Evolutionary conservation across 2,329 filamentous ascomycete species (phyloP).

Genomic region (Chaetomiaceae sp.): DNA sequence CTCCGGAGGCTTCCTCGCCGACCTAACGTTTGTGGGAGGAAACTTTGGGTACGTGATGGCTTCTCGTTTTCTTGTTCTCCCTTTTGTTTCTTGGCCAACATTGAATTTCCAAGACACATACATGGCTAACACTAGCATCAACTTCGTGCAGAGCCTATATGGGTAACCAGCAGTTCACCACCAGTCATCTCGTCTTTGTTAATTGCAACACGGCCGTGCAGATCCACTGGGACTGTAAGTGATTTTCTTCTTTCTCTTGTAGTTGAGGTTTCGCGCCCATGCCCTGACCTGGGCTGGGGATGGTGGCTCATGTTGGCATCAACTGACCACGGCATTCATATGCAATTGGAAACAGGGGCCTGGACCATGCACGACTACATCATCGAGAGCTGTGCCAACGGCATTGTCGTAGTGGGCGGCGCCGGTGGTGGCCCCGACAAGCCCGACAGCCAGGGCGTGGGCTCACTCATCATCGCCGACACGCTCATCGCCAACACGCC

Average conservation of each 20-base stretch:
- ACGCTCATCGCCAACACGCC: background rate
- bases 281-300: too few species aligned
- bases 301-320: background rate
- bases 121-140: background rate
- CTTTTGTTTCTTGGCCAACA: background rate
- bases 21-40: background rate
- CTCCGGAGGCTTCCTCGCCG: background rate
- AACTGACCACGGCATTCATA: background rate
- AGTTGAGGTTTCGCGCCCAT: too few species aligned
- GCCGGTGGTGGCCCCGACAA: background rate
- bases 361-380: background rate
- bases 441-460: background rate
- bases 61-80: background rate
- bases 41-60: background rate
- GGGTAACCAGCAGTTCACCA: constrained; percentile 1
- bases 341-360: background rate
- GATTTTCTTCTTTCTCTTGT: too few species aligned
- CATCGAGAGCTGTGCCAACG: background rate
- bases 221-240: background rate
- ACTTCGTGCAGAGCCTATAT: background rate
- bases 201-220: background rate
- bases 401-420: background rate
- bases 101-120: background rate
- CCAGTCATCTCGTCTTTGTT: background rate
- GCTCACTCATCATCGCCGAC: background rate